Evolutionary conservation across 768 basidiomycete species (phyloP).

Genomic region (Auricularia auricula-judae): DNA sequence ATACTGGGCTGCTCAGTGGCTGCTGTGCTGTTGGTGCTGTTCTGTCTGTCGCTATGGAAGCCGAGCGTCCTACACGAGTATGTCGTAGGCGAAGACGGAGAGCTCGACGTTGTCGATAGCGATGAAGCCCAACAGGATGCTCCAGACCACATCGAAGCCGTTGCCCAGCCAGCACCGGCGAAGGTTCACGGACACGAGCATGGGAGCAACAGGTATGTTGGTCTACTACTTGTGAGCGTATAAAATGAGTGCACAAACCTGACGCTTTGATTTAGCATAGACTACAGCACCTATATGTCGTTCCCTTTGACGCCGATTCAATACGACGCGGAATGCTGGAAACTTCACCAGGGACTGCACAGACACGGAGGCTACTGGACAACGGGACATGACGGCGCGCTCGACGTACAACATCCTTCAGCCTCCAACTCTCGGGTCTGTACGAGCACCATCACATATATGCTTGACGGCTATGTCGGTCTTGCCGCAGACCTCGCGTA

Average conservation of each 20-base stretch:
- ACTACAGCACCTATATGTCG: conserved; percentile 44
- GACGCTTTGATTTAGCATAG: conserved; percentile 23
- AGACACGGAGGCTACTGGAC: conserved; percentile 30
- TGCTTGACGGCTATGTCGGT: conserved; percentile 57
- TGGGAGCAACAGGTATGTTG: not conserved
- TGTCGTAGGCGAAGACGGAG: conserved; percentile 22
- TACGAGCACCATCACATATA: conserved; percentile 57
- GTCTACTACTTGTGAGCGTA: not conserved
- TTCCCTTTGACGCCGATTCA: conserved; percentile 48
- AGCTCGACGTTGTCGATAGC: conserved; percentile 9
- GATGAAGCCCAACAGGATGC: not conserved
- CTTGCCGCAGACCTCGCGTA: conserved; percentile 55
- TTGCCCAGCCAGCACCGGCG: not conserved
- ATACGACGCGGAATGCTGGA: conserved; percentile 47
- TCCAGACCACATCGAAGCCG: not conserved
- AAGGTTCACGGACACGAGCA: not conserved
- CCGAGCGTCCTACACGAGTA: conserved; percentile 37
- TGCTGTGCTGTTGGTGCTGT: conserved; percentile 32
- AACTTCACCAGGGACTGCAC: conserved; percentile 28
- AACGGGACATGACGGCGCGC: conserved; percentile 12
- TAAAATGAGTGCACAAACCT: not conserved
- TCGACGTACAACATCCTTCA: conserved; percentile 23
- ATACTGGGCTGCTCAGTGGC: conserved; percentile 34
- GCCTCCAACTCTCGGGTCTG: conserved; percentile 26
- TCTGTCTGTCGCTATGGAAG: conserved; percentile 37